Evolutionary conservation across 495 filamentous ascomycete species (phyloP), one percentile per base, ranked within the genome.

Genomic region (Podospora didyma): DNA sequence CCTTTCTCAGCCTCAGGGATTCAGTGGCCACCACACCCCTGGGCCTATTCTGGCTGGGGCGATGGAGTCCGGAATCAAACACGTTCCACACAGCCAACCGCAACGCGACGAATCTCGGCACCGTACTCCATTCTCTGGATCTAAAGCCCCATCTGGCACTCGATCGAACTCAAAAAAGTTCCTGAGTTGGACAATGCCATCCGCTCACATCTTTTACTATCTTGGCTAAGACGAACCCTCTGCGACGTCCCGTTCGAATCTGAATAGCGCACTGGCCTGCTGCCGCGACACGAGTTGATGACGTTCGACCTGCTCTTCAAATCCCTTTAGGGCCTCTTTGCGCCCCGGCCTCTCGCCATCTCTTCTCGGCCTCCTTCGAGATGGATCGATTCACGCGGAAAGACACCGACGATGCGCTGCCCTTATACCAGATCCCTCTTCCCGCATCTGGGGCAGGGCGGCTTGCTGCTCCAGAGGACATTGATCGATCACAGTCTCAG

Each of bases 361-460:
- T 22, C 46, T 7, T 24, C 16, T 9, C n/a, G 11, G 17, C 49
- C 2, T 6, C 20, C 4, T n/a, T 37, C 53, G 52, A 49, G 22
- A 66, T 71, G 69, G 69, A 71, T 37, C 67, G 66, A 39, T 62
- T 69, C 37, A 53, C 48, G 46, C 57, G 59, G 14, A 69, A 62
- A 58, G 61, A 66, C 48, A 61, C 66, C 56, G 66, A 66, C 58
- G 70, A 73, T 44, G 62, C 66, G 39, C 62, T 79, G 44, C 75
- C 77, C 47, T 61, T 69, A 19, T 69, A 61, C 57, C 54, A 64
- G 19, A 39, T 54, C 46, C 50, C 60, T 42, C 56, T 57, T 21
- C 51, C 41, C 47, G 46, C 49, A 37, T 59, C 57, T 37, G 47
- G 57, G 16, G 41, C 65, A 50, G 41, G 57, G 37, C 50, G 56